These are phyloP conservation scores for Umbelopsis vinacea DNA, from an alignment of 192 early-diverging fungal species.

Conservation along the genomic window DNA sequence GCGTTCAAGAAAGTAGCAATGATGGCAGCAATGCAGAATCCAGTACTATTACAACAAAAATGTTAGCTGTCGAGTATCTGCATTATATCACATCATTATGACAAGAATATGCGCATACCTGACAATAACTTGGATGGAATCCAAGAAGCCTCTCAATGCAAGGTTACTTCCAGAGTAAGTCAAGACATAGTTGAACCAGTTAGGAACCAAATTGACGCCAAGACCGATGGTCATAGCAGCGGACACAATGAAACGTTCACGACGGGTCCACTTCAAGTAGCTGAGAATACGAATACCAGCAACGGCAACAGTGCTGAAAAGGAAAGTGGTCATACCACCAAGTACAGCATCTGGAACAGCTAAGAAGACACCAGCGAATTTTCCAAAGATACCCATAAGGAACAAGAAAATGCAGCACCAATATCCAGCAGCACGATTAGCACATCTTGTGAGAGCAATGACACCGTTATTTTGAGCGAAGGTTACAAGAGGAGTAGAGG, in stretches of 20 bases:
- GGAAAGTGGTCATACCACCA: constrained; percentile 59
- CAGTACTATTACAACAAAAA: constrained; percentile 34
- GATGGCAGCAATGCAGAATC: constrained; percentile 49
- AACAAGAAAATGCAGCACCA: constrained; percentile 57
- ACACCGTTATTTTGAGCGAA: constrained; percentile 64
- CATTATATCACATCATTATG: neutral
- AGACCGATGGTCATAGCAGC: constrained; percentile 50
- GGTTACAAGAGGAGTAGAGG: constrained; percentile 57
- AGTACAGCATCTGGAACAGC: constrained; percentile 51
- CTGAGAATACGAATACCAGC: constrained; percentile 58
- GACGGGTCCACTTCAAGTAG: constrained; percentile 57
- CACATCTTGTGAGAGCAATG: constrained; percentile 59
- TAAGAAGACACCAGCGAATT: constrained; percentile 54
- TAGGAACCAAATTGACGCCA: constrained; percentile 53
- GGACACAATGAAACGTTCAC: constrained; percentile 57
- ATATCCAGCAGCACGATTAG: constrained; percentile 56
- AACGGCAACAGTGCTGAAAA: constrained; percentile 59
- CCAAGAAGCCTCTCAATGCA: constrained; percentile 46
- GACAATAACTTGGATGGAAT: constrained; percentile 51
- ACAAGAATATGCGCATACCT: neutral
- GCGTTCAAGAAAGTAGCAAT: constrained; percentile 46
- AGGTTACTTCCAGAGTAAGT: constrained; percentile 43
- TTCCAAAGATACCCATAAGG: constrained; percentile 56
- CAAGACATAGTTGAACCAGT: constrained; percentile 57
- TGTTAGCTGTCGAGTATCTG: neutral